phyloP scores from a whole-genome alignment of 768 basidiomycete genomes.

The Phylloporus arenicola region DNA sequence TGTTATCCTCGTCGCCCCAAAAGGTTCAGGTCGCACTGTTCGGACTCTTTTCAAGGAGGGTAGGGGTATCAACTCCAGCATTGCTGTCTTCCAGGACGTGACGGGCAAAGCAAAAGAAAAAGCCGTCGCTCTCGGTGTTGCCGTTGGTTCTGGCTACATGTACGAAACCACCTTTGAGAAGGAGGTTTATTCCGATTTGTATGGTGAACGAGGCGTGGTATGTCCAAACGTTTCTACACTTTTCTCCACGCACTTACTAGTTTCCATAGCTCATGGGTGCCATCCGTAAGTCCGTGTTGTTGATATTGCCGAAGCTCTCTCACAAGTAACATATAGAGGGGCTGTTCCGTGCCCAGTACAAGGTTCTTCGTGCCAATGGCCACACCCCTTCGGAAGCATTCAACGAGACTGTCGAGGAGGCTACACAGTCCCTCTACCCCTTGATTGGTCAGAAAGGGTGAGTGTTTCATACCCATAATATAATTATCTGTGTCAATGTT shows the following conservation, averaged over 20 bases:
- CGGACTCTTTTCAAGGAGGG: constrained; percentile 99
- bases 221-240: constrained; percentile 31
- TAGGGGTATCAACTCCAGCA: constrained; percentile 92
- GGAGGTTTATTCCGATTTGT: constrained; percentile 99
- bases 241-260: constrained; percentile 5
- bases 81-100: constrained; percentile 96
- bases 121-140: constrained; percentile 91
- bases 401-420: constrained; percentile 99
- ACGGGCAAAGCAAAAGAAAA: constrained; percentile 97
- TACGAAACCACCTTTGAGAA: constrained; percentile 99
- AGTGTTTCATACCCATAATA: constrained; percentile 16
- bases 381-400: constrained; percentile 98
- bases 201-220: constrained; percentile 99
- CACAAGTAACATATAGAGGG: constrained; percentile 57
- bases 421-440: constrained; percentile 98
- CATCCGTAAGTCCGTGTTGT: constrained; percentile 58
- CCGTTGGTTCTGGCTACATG: constrained; percentile 92
- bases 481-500: not conserved
- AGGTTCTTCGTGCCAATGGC: constrained; percentile 93
- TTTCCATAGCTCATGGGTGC: constrained; percentile 82
- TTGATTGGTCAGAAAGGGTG: constrained; percentile 93
- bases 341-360: constrained; percentile 98
- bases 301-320: not conserved
- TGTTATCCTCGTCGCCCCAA: constrained; percentile 98
- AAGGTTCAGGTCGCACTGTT: constrained; percentile 97